Evolutionary conservation across 78 protist genomes (phyloP), one percentile per base, ranked within the genome.

Genomic region (Cavenderia fasciculata): DNA sequence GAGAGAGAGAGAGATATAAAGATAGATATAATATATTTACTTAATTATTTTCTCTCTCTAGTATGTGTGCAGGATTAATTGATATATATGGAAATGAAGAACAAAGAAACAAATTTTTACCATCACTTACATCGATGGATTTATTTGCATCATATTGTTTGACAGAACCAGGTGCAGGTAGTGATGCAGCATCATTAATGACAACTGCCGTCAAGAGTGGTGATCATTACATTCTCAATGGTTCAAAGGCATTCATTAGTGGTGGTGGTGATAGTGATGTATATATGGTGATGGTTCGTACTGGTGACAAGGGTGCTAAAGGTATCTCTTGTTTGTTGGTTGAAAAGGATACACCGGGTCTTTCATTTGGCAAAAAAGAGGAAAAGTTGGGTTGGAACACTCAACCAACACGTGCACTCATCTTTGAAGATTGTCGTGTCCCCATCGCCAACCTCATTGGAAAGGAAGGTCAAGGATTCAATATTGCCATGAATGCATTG

Each of bases 401-500:
- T 4, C 95, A 94, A 85, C 97, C 96, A 40, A 97, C 98, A 10
- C 76, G 97, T 11, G 49, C 38, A 10, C 88, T 97, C 19, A 77
- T 94, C 38, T 31, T 97, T 3, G 98, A 97, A 16, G 95, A 95
- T 40, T 65, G 59, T 41, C 41, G 74, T 19, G 97, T 97, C 4
- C 99, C 98, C 18, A 73, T 40, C 14, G 78, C 41, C n/a, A 94
- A 93, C 57, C 49, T 92, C 54, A 51, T 97, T 23, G 97, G 98
- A 4, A 61, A 33, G 2, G 97, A 88, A n/a, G 99, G 99, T 27
- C 71, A 95, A 43, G 99, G 99, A n/a, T 97, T 97, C 75, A 75
- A 62, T 16, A 96, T 97, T 27, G 99, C 99, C 21, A 98, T 97
- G 99, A 85, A 49, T 31, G 98, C 98, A 0, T 86, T 98, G 27